Percentiles rank a stretch among this genome's conserved stretches.
Evolutionary conservation across 805 yeast species (phyloP).

Genomic region (Diddensiella caesifluorescens): DNA sequence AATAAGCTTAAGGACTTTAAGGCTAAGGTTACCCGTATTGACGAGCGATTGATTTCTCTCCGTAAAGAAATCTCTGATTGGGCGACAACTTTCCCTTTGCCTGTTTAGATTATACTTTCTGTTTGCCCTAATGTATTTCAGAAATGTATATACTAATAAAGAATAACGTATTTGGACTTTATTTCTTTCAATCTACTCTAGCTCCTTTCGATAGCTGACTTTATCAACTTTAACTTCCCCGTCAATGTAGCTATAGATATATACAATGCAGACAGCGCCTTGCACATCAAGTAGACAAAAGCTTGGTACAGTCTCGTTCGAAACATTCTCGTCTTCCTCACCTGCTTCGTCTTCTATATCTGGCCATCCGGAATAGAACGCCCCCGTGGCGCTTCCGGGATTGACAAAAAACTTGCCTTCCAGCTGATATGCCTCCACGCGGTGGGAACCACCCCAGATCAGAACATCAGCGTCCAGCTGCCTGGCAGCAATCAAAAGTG

Average conservation of each 20-base stretch:
- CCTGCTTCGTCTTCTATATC: slow-evolving; percentile 35
- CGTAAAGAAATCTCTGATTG: slow-evolving; percentile 79
- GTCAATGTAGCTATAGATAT: slow-evolving; percentile 73
- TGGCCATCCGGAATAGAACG: slow-evolving; percentile 63
- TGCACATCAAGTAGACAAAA: slow-evolving; percentile 87
- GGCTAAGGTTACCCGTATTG: slow-evolving; percentile 66
- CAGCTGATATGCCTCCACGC: slow-evolving; percentile 85
- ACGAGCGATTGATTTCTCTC: slow-evolving; percentile 58
- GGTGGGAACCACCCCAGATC: slow-evolving; percentile 90
- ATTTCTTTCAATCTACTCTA: not conserved
- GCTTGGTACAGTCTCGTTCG: slow-evolving; percentile 56
- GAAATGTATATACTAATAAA: slow-evolving; percentile 7
- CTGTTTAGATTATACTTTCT: slow-evolving; percentile 21
- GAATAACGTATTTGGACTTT: no score
- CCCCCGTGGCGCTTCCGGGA: slow-evolving; percentile 97
- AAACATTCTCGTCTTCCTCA: slow-evolving; percentile 13
- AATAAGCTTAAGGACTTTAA: slow-evolving; percentile 96
- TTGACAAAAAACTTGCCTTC: slow-evolving; percentile 93
- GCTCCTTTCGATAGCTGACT: slow-evolving; percentile 57
- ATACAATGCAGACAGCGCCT: slow-evolving; percentile 69
- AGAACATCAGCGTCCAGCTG: slow-evolving; percentile 88
- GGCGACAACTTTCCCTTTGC: slow-evolving; percentile 57
- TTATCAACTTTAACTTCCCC: slow-evolving; percentile 90
- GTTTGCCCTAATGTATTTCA: slow-evolving; percentile 1
- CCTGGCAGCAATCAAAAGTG: slow-evolving; percentile 75